Evolutionary conservation across 2,329 filamentous ascomycete genomes (phyloP), one percentile per base, ranked within the genome.

Genomic region (Scedosporium aurantiacum): DNA sequence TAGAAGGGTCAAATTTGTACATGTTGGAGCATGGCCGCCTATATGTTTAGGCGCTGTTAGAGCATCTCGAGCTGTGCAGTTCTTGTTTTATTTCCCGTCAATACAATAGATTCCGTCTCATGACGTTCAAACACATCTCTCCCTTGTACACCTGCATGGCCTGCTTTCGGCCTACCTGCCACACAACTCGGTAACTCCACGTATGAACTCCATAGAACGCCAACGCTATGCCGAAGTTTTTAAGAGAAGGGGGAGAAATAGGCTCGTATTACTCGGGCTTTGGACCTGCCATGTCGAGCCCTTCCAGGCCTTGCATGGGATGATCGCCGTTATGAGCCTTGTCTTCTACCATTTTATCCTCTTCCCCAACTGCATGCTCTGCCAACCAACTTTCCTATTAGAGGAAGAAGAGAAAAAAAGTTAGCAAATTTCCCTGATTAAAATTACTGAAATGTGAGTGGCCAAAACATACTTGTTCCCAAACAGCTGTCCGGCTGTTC

Each of bases 301-400:
- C 90, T 73, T 97, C 92, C 5, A 99, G 77, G 40, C 92, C 93
- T 75, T 97, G 91, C 94, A 99, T 99, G 3, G 93, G 91, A 75
- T 97, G 91, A 67, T 87, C 83, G 1, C 82, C 81, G 54, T 75
- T 79, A 63, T 80, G 77, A 18, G 58, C 16, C 66, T 82, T 82
- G 41, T 77, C 47, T 25, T 55, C 58, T 14, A 18, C 58, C 47
- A 55, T 47, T 23, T 40, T 28, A 27, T 47, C 58, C 69, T 94
- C 90, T 71, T 94, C 91, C 65, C 94, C 90, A 64, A 84, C 89
- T 55, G 90, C 90, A 78, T 97, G 84, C 71, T 95, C 89, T 52
- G 91, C 89, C 69, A 97, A 77, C 85, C 94, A 99, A 47, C 89
- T 89, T 78, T 99, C 95, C 93, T 97, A 67, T 61, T 27, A 23